Percentiles rank a stretch among this genome's conserved stretches.
Evolutionary conservation across 768 basidiomycete species (phyloP).

Genomic region (Agrocybe praecox): DNA sequence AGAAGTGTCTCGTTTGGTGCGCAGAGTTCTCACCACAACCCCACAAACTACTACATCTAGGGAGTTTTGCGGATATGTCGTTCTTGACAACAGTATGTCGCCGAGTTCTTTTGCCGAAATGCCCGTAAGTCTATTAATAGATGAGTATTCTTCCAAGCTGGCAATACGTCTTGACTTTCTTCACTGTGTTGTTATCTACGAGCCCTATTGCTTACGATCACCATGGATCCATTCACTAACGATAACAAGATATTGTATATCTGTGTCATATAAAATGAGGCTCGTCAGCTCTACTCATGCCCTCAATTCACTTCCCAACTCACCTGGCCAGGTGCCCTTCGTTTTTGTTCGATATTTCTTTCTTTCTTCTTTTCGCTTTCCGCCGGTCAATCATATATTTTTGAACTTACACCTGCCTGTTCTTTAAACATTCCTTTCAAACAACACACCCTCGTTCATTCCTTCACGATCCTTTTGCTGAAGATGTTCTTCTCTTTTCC

Average conservation of each 20-base stretch:
- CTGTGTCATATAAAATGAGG: neutral
- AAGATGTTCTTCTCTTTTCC: conserved; percentile 13
- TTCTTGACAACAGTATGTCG: neutral
- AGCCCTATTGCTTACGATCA: neutral
- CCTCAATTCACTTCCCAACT: neutral
- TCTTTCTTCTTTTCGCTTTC: conserved; percentile 1
- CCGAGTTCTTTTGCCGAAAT: neutral
- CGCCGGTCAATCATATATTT: conserved; percentile 12
- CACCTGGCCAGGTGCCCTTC: neutral
- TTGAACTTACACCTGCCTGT: neutral
- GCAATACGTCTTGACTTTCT: neutral
- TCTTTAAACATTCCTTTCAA: neutral
- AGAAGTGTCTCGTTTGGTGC: neutral
- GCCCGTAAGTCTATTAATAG: neutral
- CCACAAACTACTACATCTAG: neutral
- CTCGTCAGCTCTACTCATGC: neutral
- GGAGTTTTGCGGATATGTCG: neutral
- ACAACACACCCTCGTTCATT: neutral
- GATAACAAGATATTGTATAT: neutral
- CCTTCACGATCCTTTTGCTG: conserved; percentile 6
- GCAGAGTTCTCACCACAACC: neutral
- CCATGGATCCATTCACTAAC: neutral
- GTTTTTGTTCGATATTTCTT: conserved; percentile 6
- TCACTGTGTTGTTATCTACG: neutral
- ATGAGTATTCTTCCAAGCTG: neutral